Conservation (phyloP, 2,329 filamentous ascomycete species). For the Fusarium coicis region DNA sequence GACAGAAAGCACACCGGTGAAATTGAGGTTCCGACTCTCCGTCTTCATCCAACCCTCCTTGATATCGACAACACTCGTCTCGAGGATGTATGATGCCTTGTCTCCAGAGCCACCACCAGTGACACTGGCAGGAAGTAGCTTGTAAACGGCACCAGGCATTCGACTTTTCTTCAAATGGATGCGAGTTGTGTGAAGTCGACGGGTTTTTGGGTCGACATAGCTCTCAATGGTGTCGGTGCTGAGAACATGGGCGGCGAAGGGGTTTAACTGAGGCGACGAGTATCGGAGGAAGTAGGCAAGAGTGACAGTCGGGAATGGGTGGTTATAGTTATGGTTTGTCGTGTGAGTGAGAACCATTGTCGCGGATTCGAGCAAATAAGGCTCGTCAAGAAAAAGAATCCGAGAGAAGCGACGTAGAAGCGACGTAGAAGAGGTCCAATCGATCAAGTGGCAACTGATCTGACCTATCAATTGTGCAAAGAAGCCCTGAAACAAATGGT, state of each 20-base stretch:
- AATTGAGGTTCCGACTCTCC: constrained; percentile 84
- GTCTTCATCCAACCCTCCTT: constrained; percentile 85
- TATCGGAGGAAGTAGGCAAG: constrained; percentile 92
- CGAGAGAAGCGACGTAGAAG: constrained; percentile 7
- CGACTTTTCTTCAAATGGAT: constrained; percentile 86
- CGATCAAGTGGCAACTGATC: not conserved
- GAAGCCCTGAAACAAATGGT: not conserved
- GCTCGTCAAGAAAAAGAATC: constrained; percentile 25
- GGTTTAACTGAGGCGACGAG: constrained; percentile 76
- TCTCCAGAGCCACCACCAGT: constrained; percentile 72
- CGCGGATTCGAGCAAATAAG: constrained; percentile 31
- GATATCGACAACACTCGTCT: constrained; percentile 82
- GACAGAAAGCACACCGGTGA: constrained; percentile 81
- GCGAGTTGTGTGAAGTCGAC: constrained; percentile 80
- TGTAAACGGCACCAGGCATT: constrained; percentile 78
- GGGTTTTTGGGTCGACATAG: constrained; percentile 76
- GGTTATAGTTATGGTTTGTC: constrained; percentile 78
- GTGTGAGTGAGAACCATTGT: constrained; percentile 73
- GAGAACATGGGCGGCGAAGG: constrained; percentile 83
- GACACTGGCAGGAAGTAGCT: constrained; percentile 76
- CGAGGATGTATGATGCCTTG: constrained; percentile 82
- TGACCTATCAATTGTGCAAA: constrained; percentile 3
- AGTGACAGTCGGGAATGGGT: constrained; percentile 85
- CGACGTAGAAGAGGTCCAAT: constrained; percentile 29
- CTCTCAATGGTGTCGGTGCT: constrained; percentile 85